Base-by-base conservation (phyloP, 768 basidiomycete genomes). In the Phanerochaete carnosa region DNA sequence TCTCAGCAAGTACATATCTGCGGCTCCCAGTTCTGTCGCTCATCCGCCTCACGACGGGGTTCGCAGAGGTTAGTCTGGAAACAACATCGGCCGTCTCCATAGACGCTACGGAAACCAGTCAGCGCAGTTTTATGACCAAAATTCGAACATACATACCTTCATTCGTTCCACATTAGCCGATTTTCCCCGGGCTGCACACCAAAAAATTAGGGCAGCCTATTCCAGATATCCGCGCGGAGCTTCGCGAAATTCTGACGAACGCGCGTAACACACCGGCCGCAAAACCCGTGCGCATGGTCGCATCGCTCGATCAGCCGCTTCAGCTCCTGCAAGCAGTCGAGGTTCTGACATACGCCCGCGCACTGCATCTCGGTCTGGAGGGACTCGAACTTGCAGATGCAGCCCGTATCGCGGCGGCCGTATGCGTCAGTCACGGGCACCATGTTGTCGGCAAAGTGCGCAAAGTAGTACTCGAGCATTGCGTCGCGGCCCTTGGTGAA, bases 401-500 rank as follows among this genome's bases (percentile, higher is more conserved):
- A 55, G 2, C n/a, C 19, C 33, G 32, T 25, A 9, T 55, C 47
- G 6, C 47, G 19, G 4, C 23, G 47, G 11, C 4, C 19, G 19
- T 43, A 43, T 9, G 11, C 11, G 19, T 43, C 19, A 4, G 19
- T 9, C 8, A 11, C n/a, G 19, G 53, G n/a, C 29, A 6, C 15
- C 51, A 33, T 30, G 51, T 30, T n/a, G 47, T 30, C 28, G 9
- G n/a, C 51, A 22, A 26, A 52, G 19, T 52, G 51, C 8, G n/a
- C 13, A 12, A 55, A 33, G 19, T 55, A 55, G 37, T 33, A 55
- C 6, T 35, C 53, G 33, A 35, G 30, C 19, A 55, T n/a, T 16
- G 53, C 53, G 19, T 55, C 53, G 5, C 53, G 33, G n/a, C 53
- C 53, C 53, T 55, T 55, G n/a, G 25, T 13, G 33, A 55, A 55